Base-by-base conservation (phyloP, 345 rosid genomes). In the Salix brachista region DNA sequence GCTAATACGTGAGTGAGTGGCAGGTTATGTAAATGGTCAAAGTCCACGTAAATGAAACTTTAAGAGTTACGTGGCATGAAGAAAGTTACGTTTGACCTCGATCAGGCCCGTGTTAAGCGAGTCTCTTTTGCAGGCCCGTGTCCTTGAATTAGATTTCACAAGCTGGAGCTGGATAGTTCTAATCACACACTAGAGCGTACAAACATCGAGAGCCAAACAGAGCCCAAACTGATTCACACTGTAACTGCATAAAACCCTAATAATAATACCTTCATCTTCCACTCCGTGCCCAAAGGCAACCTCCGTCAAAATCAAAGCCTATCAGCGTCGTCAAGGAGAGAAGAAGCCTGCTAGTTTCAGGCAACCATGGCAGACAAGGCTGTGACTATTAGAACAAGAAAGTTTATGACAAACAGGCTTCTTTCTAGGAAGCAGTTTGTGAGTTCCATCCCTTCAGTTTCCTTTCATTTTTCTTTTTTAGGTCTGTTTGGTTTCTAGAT, bases 401-500 rank as follows among this genome's bases (percentile, higher is more conserved):
- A 88, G 82, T 88, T 88, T 82, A 88, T 86, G 90, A 86, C 87
- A 46, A 88, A 86, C 83, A 76, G 89, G 70, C 87, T 88, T 19
- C 89, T 88, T 32, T 88, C 89, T 5, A 84, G 89, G 83, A 86
- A 88, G 79, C 87, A 88, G 44, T 88, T 85, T 69, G 90, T 87
- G 65, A 39, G 87, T 76, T 78, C 67, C 23, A 10, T 26, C 16
- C 6, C 21, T 48, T 54, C 19, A 1, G 13, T 56, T 21, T 21
- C 21, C 6, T 56, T 44, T 44, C 21, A 34, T 21, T 9, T 1
- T 72, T 28, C 46, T 2, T 36, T 42, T 19, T 32, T 17, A 19
- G 21, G 72, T 37, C 16, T 76, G 1, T 34, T 39, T 12, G 62
- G 72, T 42, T 60, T 39, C 54, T 36, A 26, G 58, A 5, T n/a